phyloP scores from a whole-genome alignment of 1,284 basidiomycete species.

The Microbotryomycetes sp. region DNA sequence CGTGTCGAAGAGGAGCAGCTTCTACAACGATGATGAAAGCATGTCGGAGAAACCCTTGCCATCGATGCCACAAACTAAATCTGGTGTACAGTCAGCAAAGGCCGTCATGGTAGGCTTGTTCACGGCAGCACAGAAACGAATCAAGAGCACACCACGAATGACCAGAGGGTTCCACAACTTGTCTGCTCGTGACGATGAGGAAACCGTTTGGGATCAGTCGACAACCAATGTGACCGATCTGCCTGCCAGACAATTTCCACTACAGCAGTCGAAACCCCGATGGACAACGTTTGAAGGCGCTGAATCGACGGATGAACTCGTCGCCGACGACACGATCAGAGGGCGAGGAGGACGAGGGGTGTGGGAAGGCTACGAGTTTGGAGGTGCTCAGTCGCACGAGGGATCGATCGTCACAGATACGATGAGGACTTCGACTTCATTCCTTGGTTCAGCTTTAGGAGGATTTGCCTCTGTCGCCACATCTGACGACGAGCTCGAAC shows the following conservation, averaged over 20 bases:
- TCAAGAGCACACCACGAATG: not conserved
- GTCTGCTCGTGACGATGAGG: not conserved
- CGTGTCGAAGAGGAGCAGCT: not conserved
- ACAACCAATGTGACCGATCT: too few relatives aligned
- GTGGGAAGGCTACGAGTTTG: slow-evolving; percentile 18
- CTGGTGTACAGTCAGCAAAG: not conserved
- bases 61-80: not conserved
- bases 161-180: not conserved
- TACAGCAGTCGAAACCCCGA: too few relatives aligned
- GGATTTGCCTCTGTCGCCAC: slow-evolving; percentile 13
- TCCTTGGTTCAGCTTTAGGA: slow-evolving; percentile 20
- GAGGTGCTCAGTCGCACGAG: not conserved
- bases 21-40: not conserved
- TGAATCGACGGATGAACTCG: not conserved
- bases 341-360: slow-evolving; percentile 17
- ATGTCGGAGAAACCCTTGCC: not conserved
- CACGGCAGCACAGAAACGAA: too few relatives aligned
- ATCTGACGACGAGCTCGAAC: too few relatives aligned
- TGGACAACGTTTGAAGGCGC: slow-evolving; percentile 16
- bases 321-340: not conserved
- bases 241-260: not conserved
- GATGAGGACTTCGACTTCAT: slow-evolving; percentile 9
- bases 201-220: slow-evolving; percentile 1
- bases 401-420: not conserved
- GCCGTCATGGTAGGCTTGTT: not conserved